Percentiles rank a stretch among this genome's conserved stretches.
phyloP scores from a whole-genome alignment of 2,329 filamentous ascomycete species.

The Cladosporium colombiae region DNA sequence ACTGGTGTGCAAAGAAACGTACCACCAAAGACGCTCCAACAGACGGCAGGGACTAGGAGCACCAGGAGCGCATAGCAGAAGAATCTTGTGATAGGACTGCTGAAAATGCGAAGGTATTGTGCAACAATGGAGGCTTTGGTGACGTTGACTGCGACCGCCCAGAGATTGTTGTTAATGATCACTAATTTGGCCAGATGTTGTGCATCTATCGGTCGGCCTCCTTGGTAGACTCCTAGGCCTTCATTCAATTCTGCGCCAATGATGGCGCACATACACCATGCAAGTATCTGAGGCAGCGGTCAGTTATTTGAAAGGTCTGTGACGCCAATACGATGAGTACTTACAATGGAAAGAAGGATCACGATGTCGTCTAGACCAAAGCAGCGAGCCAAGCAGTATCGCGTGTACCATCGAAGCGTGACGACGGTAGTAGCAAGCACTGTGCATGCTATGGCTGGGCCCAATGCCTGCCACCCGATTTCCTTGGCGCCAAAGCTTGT shows the following conservation, averaged over 20 bases:
- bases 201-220: constrained; percentile 20
- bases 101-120: constrained; percentile 52
- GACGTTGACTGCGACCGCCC: constrained; percentile 38
- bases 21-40: constrained; percentile 41
- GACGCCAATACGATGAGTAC: constrained; percentile 8
- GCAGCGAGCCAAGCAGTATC: constrained; percentile 34
- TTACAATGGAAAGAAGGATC: constrained; percentile 39
- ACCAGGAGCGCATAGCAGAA: constrained; percentile 43
- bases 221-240: constrained; percentile 29
- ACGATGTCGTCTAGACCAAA: constrained; percentile 41
- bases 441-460: constrained; percentile 36
- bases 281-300: constrained; percentile 28
- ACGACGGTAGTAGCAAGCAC: constrained; percentile 37
- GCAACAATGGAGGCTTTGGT: constrained; percentile 52
- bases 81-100: constrained; percentile 37
- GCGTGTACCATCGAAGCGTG: constrained; percentile 38
- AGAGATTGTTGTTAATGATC: constrained; percentile 37
- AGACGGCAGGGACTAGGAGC: constrained; percentile 31
- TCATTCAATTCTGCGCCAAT: constrained; percentile 29
- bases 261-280: constrained; percentile 35
- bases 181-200: constrained; percentile 33
- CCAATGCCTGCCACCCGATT: constrained; percentile 35
- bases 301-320: not conserved
- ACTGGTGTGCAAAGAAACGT: constrained; percentile 46
- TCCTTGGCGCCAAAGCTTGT: constrained; percentile 26